Percentiles rank a stretch among this genome's conserved stretches.
Conservation (phyloP, 768 basidiomycete genomes). For the Butyriboletus loyo region DNA sequence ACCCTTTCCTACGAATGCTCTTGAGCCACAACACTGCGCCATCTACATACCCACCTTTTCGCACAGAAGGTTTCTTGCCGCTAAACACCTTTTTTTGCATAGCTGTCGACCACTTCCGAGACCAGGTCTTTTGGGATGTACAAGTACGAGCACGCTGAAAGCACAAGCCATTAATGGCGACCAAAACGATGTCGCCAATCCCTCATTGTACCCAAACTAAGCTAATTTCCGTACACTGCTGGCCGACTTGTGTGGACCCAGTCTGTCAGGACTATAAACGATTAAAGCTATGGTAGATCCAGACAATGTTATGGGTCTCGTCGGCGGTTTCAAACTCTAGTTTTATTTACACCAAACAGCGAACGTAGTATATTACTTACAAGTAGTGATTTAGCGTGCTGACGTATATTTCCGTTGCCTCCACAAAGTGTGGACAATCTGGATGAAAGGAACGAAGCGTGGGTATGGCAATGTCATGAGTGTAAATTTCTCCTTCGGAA, state of each 20-base stretch:
- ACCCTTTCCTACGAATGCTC: slow-evolving; percentile 28
- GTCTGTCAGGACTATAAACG: slow-evolving; percentile 31
- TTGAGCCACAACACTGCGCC: not conserved
- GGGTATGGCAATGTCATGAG: slow-evolving; percentile 7
- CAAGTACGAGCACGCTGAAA: slow-evolving; percentile 37
- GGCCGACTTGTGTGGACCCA: slow-evolving; percentile 44
- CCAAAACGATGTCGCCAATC: slow-evolving; percentile 35
- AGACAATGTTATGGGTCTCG: slow-evolving; percentile 52
- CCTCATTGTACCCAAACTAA: slow-evolving; percentile 52
- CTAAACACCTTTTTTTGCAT: slow-evolving; percentile 40
- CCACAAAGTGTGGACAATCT: not conserved
- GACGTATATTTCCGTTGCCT: not conserved
- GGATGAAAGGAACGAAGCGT: not conserved
- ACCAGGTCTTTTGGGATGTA: slow-evolving; percentile 33
- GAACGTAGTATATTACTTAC: slow-evolving; percentile 3
- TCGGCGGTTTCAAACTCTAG: slow-evolving; percentile 55
- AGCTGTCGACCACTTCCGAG: not conserved
- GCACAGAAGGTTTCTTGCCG: slow-evolving; percentile 35
- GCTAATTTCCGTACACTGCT: slow-evolving; percentile 50
- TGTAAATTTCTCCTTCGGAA: slow-evolving; percentile 10
- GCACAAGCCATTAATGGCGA: slow-evolving; percentile 41
- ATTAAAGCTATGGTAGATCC: slow-evolving; percentile 50
- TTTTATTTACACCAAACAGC: not conserved
- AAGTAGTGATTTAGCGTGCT: not conserved
- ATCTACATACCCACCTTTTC: slow-evolving; percentile 22